phyloP scores from a whole-genome alignment of 2,329 filamentous ascomycete genomes.

The Aspergillus sp. region DNA sequence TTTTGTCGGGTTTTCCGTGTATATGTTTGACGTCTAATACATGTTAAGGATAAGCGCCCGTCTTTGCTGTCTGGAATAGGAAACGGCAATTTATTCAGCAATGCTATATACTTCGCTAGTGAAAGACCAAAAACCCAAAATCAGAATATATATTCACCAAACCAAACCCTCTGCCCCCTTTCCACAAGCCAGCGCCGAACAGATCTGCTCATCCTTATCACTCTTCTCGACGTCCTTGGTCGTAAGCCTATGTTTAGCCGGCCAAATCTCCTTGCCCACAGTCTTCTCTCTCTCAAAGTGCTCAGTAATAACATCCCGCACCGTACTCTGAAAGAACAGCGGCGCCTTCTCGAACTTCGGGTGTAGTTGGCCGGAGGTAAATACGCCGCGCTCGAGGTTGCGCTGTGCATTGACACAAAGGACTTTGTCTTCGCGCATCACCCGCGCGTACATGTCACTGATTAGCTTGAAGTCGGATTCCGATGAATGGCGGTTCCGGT shows the following conservation, averaged over 20 bases:
- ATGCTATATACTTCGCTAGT: too few relatives aligned
- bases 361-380: neutral
- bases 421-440: neutral
- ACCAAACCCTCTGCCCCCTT: conserved; percentile 30
- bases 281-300: neutral
- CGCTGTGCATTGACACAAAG: neutral
- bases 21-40: too few relatives aligned
- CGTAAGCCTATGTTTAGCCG: neutral
- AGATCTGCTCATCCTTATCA: neutral
- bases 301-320: neutral
- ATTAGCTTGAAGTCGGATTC: neutral
- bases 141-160: neutral
- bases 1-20: too few relatives aligned
- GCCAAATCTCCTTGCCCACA: neutral
- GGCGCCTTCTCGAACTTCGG: neutral
- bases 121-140: too few relatives aligned
- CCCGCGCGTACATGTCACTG: neutral
- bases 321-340: neutral
- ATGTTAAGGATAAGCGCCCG: too few relatives aligned
- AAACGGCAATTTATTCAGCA: too few relatives aligned
- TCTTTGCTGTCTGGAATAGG: too few relatives aligned
- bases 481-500: neutral
- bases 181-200: neutral
- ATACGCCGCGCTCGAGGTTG: neutral
- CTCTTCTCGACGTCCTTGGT: neutral